Conservation (phyloP, 495 filamentous ascomycete genomes). For the Xylaria telfairii region DNA sequence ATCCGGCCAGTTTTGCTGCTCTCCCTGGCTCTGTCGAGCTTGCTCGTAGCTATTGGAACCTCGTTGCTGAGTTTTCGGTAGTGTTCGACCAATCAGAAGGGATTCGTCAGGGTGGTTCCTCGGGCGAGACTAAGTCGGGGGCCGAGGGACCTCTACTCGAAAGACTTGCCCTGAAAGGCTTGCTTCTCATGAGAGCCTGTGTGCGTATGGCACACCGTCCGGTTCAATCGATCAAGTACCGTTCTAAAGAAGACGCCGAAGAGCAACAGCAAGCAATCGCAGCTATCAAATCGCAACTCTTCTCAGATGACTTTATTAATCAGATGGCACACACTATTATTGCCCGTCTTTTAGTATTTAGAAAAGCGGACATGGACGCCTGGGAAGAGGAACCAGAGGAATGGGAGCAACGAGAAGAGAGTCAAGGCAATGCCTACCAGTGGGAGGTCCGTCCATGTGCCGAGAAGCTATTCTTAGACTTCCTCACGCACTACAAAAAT, state of each 20-base stretch:
- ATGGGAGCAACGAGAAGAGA: conserved; percentile 87
- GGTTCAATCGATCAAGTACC: conserved; percentile 79
- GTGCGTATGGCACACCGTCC: conserved; percentile 83
- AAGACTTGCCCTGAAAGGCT: conserved; percentile 76
- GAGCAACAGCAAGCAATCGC: conserved; percentile 69
- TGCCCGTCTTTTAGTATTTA: conserved; percentile 86
- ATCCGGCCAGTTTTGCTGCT: conserved; percentile 79
- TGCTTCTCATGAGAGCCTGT: conserved; percentile 83
- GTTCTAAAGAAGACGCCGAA: conserved; percentile 69
- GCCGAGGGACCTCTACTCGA: conserved; percentile 69
- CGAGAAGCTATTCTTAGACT: conserved; percentile 91
- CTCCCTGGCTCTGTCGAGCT: conserved; percentile 79
- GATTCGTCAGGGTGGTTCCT: conserved; percentile 51
- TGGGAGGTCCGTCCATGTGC: conserved; percentile 88
- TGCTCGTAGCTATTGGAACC: conserved; percentile 80
- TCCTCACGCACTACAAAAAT: conserved; percentile 84
- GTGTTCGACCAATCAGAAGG: conserved; percentile 62
- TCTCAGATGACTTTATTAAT: conserved; percentile 74
- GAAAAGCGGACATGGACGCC: conserved; percentile 80
- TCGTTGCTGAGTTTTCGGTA: conserved; percentile 76
- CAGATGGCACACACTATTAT: conserved; percentile 84
- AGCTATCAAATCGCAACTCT: conserved; percentile 70
- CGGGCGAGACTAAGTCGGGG: conserved; percentile 56
- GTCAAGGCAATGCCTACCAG: conserved; percentile 79
- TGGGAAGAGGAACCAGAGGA: conserved; percentile 94